Conservation (phyloP, 2,329 filamentous ascomycete genomes). For the Fusarium sp. region DNA sequence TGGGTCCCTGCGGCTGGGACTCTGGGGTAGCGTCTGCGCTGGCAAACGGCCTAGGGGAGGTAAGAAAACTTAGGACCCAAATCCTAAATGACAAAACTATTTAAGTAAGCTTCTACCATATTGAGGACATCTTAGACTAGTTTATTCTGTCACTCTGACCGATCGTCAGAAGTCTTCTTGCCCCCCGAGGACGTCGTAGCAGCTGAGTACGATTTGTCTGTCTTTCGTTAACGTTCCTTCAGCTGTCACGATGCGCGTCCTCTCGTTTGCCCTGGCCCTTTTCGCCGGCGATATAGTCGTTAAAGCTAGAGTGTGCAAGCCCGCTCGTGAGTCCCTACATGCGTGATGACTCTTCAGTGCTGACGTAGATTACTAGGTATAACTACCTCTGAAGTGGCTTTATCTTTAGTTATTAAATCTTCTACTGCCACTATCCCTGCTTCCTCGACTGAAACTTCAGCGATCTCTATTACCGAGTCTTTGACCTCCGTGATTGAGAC, state of each 20-base stretch:
- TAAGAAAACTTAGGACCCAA: too few relatives aligned
- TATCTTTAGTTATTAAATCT: not conserved
- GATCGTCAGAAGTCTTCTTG: too few relatives aligned
- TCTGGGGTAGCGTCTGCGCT: too few relatives aligned
- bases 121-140: too few relatives aligned
- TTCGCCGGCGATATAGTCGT: not conserved
- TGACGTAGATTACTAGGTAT: not conserved
- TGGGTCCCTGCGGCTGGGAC: not conserved
- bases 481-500: not conserved
- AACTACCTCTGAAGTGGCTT: not conserved
- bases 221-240: slow-evolving; percentile 10
- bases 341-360: accelerated
- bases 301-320: slow-evolving; percentile 18
- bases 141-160: too few relatives aligned
- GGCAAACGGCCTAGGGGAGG: too few relatives aligned
- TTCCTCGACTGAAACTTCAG: too few relatives aligned
- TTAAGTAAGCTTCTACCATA: too few relatives aligned
- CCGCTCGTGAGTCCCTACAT: not conserved
- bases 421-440: not conserved
- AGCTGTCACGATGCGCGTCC: not conserved
- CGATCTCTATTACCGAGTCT: not conserved
- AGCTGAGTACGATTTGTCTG: too few relatives aligned
- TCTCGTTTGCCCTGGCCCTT: not conserved
- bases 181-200: too few relatives aligned
- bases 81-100: too few relatives aligned